Evolutionary conservation across 2,329 filamentous ascomycete genomes (phyloP).

Genomic region (Dactylonectria estremocensis): DNA sequence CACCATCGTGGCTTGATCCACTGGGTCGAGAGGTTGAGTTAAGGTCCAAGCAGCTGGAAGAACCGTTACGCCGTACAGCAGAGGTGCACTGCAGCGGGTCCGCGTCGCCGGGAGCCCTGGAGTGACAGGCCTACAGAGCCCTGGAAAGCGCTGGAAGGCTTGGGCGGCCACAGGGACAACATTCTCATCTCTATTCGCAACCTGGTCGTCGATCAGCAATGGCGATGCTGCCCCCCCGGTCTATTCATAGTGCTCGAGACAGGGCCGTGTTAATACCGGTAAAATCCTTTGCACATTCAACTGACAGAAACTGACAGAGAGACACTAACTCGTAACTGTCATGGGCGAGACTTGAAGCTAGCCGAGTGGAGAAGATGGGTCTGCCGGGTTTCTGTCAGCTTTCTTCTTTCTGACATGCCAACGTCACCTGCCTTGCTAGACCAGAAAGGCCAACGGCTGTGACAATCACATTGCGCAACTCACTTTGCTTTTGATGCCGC

Average conservation of each 20-base stretch:
- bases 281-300: background rate
- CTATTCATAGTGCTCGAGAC: background rate
- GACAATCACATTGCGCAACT: background rate
- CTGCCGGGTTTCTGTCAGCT: background rate
- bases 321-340: too few relatives aligned
- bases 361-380: constrained; percentile 1
- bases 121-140: constrained; percentile 1
- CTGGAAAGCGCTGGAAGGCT: background rate
- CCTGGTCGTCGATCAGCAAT: constrained; percentile 4
- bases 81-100: constrained; percentile 26
- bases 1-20: too few relatives aligned
- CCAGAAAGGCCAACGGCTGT: background rate
- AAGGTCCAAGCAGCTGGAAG: constrained; percentile 27
- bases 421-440: background rate
- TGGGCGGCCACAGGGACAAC: background rate
- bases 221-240: background rate
- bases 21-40: constrained; percentile 16
- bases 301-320: background rate
- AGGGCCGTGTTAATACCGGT: background rate
- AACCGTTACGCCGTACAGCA: constrained; percentile 33
- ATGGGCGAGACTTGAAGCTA: constrained; percentile 3
- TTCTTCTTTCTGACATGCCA: background rate
- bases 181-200: background rate
- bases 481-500: background rate
- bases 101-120: constrained; percentile 17